Evolutionary conservation across 768 basidiomycete species (phyloP), one percentile per base, ranked within the genome.

Genomic region (Leccinum broughii): DNA sequence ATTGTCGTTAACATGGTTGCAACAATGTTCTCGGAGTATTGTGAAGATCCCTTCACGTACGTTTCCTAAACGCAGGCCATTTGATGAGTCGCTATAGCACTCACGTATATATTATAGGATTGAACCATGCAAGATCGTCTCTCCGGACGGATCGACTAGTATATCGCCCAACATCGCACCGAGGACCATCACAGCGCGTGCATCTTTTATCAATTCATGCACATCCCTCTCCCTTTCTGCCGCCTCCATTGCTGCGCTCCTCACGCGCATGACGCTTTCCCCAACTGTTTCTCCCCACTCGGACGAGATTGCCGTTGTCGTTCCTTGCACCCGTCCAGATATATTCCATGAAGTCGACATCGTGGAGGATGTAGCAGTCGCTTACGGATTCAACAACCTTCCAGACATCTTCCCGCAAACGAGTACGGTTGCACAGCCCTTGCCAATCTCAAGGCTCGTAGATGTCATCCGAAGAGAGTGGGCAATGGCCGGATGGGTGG

Each of bases 1-100:
- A 95, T 98, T 53, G 97, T 98, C 55, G 85, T 94, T 52, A 97
- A 95, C 73, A 95, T 98, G 62, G 85, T 99, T 13, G 80, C 90
- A 2, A 89, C 92, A n/a, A 96, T 98, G 95, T 99, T 99, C 77
- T 89, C 96, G 2, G 95, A 98, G 75, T 97, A 99, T 71, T 94
- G 92, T 72, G 84, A 85, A 62, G 86, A 92, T 46, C 92, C 95
- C 4, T 98, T 88, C 84, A 88, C 92, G 95, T 98, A 75, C 64
- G 93, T 67, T 32, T 22, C 34, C 3, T 0, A 3, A 20, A 6
- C 35, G 8, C 56, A 32, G 37, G 15, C 49, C 4, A 10, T 39
- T 26, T 49, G 7, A n/a, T 57, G n/a, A 15, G 17, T 30, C 9
- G 1, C 22, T 32, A 35, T 57, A 37, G 24, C 34, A 15, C 58